Conservation (phyloP, 2,329 filamentous ascomycete genomes). For the Nothopassalora personata region DNA sequence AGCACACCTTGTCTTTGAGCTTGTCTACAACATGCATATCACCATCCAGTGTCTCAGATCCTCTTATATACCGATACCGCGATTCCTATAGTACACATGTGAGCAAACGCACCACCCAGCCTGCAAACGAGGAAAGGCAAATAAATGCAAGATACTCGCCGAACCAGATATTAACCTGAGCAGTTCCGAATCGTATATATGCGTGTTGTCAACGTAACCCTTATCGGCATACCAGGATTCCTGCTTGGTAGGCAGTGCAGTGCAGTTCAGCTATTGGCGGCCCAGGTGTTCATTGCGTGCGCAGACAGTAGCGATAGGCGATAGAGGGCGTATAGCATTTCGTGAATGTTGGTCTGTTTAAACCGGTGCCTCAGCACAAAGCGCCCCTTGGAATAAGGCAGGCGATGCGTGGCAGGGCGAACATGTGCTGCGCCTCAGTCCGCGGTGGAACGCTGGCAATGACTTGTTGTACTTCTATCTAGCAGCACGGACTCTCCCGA, state of each 20-base stretch:
- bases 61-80: background rate
- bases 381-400: background rate
- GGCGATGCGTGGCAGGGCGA: background rate
- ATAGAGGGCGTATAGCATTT: background rate
- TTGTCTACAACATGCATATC: slow-evolving; percentile 11
- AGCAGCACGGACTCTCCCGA: too few species aligned
- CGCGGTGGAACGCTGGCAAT: too few species aligned
- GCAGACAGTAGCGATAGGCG: background rate
- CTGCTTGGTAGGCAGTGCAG: background rate
- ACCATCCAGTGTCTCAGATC: background rate
- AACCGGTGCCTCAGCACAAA: too few species aligned
- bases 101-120: background rate
- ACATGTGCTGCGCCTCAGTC: too few species aligned
- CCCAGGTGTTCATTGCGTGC: background rate
- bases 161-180: background rate
- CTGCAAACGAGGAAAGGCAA: background rate
- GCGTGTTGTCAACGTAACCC: background rate
- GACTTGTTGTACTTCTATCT: too few species aligned
- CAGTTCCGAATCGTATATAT: background rate
- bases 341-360: background rate
- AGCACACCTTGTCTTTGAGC: slow-evolving; percentile 12
- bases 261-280: background rate
- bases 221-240: background rate
- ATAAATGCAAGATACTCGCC: background rate
- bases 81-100: background rate